These are phyloP conservation scores for Olyra latifolia DNA, from an alignment of 176 grass and related monocot genomes.

Conservation along the genomic window DNA sequence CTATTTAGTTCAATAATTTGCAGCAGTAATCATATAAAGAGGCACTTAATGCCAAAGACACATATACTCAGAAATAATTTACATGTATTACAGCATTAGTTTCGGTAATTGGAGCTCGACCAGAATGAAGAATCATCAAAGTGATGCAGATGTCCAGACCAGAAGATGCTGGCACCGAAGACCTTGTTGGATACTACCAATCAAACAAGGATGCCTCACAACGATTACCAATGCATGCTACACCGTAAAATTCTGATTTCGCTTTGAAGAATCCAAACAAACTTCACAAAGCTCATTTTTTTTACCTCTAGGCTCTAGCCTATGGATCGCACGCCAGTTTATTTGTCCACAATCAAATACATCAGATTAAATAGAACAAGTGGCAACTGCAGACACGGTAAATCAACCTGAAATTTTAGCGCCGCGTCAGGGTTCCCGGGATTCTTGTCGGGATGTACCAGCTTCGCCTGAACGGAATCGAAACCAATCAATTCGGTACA, in stretches of 20 bases:
- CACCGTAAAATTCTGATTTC: background rate
- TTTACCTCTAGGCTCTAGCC: background rate
- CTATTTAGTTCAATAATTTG: background rate
- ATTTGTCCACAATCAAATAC: background rate
- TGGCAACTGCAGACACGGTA: background rate
- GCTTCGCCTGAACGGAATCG: slow-evolving; percentile 61
- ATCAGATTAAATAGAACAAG: background rate
- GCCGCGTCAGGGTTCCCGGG: slow-evolving; percentile 84
- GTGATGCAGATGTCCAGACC: background rate
- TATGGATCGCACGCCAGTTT: background rate
- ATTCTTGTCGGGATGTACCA: slow-evolving; percentile 96
- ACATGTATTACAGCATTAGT: background rate
- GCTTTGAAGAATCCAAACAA: background rate
- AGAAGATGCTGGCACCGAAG: background rate
- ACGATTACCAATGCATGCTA: background rate
- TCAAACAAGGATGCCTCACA: background rate
- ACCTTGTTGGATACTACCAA: background rate
- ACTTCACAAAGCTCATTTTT: no score
- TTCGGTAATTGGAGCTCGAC: background rate
- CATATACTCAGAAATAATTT: background rate
- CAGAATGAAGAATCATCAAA: background rate
- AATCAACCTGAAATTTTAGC: slow-evolving; percentile 71
- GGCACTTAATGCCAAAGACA: background rate
- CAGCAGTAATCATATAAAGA: background rate
- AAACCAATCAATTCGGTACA: background rate